phyloP scores from a whole-genome alignment of 139 green algal genomes.

The Yamagishiella unicocca region DNA sequence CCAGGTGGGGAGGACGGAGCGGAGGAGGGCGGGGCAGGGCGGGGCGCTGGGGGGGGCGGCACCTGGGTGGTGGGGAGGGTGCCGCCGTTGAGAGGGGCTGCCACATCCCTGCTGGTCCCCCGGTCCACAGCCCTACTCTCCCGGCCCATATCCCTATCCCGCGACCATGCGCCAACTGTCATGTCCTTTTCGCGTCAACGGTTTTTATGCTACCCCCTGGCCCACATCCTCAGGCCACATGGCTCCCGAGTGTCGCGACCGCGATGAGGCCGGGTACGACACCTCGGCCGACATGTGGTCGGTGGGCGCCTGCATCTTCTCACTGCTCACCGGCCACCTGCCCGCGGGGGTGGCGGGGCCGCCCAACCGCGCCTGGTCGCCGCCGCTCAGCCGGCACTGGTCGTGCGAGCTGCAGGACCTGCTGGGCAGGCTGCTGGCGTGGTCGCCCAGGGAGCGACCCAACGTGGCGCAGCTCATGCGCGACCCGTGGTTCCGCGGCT shows the following conservation, averaged over 20 bases:
- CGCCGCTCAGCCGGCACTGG: slow-evolving; percentile 13
- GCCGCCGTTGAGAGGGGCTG: too few relatives aligned
- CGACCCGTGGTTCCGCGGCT: slow-evolving; percentile 38
- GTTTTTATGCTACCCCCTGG: too few relatives aligned
- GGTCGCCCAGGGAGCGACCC: background rate
- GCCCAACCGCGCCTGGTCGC: background rate
- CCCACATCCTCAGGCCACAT: slow-evolving; percentile 29
- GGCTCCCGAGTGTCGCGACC: slow-evolving; percentile 29
- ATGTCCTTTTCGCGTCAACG: too few relatives aligned
- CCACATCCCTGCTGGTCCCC: background rate
- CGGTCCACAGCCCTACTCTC: too few relatives aligned
- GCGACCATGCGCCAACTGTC: too few relatives aligned
- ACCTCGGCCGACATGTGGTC: slow-evolving; percentile 46
- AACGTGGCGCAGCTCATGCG: background rate
- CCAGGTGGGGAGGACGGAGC: background rate
- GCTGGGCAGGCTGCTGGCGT: slow-evolving; percentile 22
- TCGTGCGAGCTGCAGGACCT: background rate
- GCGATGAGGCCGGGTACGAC: slow-evolving; percentile 27
- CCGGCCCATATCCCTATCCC: too few relatives aligned
- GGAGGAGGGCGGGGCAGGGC: too few relatives aligned
- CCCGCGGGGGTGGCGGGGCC: slow-evolving; percentile 28
- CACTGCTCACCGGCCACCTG: slow-evolving; percentile 33
- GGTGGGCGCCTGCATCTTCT: slow-evolving; percentile 35
- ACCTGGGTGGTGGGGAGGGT: too few relatives aligned
- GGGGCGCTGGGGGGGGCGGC: too few relatives aligned